Percentiles rank a stretch among this genome's conserved stretches.
Conservation (phyloP, 148 eudicot species). For the Talinum fruticosum region DNA sequence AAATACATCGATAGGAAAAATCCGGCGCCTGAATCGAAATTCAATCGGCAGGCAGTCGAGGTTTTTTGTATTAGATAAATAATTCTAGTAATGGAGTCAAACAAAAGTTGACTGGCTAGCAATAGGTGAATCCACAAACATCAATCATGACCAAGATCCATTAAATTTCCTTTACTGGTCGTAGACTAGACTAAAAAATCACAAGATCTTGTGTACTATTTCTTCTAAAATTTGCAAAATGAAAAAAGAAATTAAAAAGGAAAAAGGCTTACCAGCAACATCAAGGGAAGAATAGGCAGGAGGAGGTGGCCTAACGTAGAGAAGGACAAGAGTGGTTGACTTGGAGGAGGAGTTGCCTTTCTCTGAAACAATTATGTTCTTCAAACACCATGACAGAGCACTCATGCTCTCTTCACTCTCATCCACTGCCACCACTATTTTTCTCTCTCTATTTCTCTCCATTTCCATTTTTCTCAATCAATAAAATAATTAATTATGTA, state of each 20-base stretch:
- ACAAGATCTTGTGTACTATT: not conserved
- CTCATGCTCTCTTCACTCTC: conserved; percentile 94
- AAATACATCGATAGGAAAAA: too few species aligned
- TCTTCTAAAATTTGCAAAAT: not conserved
- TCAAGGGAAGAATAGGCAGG: conserved; percentile 58
- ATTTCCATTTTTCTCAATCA: conserved; percentile 12
- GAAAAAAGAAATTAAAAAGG: not conserved
- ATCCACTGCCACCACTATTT: conserved; percentile 65
- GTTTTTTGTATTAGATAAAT: too few species aligned
- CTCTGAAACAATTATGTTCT: conserved; percentile 36
- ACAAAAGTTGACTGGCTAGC: too few species aligned
- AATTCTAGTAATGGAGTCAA: too few species aligned
- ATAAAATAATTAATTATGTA: not conserved
- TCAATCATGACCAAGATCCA: too few species aligned
- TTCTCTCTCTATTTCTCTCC: conserved; percentile 25
- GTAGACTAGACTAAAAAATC: too few species aligned
- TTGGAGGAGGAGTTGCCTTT: conserved; percentile 9
- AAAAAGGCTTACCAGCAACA: conserved; percentile 43
- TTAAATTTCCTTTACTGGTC: too few species aligned
- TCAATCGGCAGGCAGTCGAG: too few species aligned
- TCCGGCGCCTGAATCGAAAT: too few species aligned
- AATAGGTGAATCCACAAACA: too few species aligned
- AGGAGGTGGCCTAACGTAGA: conserved; percentile 74
- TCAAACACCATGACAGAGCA: conserved; percentile 78
- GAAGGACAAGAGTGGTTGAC: conserved; percentile 49